phyloP scores from a whole-genome alignment of 768 basidiomycete genomes.

The Amanita brunnescens region DNA sequence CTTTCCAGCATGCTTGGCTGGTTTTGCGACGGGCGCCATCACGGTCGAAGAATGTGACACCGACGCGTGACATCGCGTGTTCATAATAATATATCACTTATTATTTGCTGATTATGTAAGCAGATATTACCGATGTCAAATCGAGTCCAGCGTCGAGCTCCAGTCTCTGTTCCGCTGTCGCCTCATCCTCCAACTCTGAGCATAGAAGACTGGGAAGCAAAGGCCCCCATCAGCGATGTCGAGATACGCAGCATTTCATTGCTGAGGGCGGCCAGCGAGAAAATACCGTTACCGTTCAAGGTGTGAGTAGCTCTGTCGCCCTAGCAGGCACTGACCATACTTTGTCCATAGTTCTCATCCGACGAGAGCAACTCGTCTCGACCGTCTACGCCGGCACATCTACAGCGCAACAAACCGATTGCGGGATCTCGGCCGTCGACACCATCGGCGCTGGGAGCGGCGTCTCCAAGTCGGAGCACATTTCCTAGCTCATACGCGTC shows the following conservation, averaged over 20 bases:
- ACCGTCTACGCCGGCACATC: constrained; percentile 30
- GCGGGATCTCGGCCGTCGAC: constrained; percentile 1
- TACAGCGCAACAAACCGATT: constrained; percentile 5
- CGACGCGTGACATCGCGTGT: too few species aligned
- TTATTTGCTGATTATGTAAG: too few species aligned
- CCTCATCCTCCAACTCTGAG: constrained; percentile 34
- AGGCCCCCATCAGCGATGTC: constrained; percentile 64
- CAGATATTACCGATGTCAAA: too few species aligned
- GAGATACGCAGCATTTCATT: constrained; percentile 57
- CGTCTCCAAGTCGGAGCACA: too few species aligned
- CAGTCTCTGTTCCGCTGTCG: not conserved
- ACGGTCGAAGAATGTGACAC: too few species aligned
- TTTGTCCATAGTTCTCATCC: constrained; percentile 20
- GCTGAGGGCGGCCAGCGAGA: constrained; percentile 55
- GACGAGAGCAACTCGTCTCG: constrained; percentile 25
- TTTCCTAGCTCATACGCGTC: constrained; percentile 19
- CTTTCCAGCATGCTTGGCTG: not conserved
- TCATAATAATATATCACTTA: too few species aligned
- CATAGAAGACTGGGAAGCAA: constrained; percentile 89
- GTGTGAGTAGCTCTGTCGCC: constrained; percentile 30
- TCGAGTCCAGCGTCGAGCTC: constrained; percentile 3
- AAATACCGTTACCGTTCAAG: constrained; percentile 62
- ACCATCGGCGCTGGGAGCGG: constrained; percentile 19
- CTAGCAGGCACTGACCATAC: constrained; percentile 3
- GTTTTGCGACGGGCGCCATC: not conserved